Conservation (phyloP, 73 alveolate genomes). For the Paramecium sonneborni region DNA sequence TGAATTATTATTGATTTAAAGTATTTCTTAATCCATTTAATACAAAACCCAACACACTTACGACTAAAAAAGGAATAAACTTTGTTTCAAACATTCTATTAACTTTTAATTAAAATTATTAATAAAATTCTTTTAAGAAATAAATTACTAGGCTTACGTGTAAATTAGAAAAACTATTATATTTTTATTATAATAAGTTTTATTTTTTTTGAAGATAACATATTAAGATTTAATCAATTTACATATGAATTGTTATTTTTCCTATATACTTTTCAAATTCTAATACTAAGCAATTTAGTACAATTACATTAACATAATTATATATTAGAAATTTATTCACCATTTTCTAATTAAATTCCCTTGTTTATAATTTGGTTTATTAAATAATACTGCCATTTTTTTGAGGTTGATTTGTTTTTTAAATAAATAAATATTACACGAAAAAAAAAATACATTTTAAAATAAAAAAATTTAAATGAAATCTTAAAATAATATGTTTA, state of each 20-base stretch:
- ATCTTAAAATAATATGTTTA: no score
- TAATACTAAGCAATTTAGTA: no score
- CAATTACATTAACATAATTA: no score
- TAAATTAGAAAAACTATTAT: not conserved
- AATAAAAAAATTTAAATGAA: no score
- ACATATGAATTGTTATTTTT: not conserved
- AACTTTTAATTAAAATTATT: not conserved
- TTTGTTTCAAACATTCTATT: slow-evolving; percentile 26
- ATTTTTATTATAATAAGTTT: not conserved
- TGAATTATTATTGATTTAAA: not conserved
- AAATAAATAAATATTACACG: no score
- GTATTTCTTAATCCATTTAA: not conserved
- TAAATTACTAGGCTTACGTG: not conserved
- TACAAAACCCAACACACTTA: not conserved
- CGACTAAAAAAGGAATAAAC: not conserved
- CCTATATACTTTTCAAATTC: no score
- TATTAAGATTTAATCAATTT: not conserved
- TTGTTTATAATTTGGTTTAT: no score
- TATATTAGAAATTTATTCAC: no score
- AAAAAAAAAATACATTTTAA: no score
- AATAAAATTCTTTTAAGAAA: not conserved
- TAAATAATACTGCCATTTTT: no score
- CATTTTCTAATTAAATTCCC: no score
- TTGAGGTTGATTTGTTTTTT: no score
- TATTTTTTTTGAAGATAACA: not conserved